Base-by-base conservation (phyloP, 345 rosid species). In the Kernera saxatilis region DNA sequence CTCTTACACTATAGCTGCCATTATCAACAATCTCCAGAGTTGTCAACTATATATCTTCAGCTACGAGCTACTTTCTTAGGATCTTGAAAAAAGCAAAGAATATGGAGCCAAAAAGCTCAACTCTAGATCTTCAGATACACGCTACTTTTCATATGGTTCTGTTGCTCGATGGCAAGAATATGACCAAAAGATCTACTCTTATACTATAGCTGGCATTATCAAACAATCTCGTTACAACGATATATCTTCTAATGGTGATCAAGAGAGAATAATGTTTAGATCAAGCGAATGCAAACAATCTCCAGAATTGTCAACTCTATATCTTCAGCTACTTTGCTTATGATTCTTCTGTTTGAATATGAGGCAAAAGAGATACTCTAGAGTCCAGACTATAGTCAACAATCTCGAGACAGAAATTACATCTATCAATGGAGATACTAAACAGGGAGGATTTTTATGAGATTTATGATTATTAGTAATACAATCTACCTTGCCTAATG, bases 401-500 rank as follows among this genome's bases (percentile, higher is more conserved):
- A n/a, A n/a, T n/a, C n/a, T n/a, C n/a, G n/a, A n/a, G n/a, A n/a
- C n/a, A n/a, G n/a, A n/a, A n/a, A n/a, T n/a, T n/a, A n/a, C n/a
- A n/a, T n/a, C 3, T 8, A 19, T 7, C 19, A 26, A 19, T 53
- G 23, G 58, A 8, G 40, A 37, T 37, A 18, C 5, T 18, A 36
- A 12, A 56, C 29, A 56, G 5, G 6, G 29, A 57, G 3, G 12
- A 32, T 54, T 14, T 3, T 10, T 0, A 18, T 37, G 12, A 57
- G 45, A 40, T 8, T 8, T n/a, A 60, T 1, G 1, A 57, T 53
- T 41, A 64, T 1, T 14, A n/a, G n/a, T n/a, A n/a, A n/a, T n/a
- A n/a, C n/a, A n/a, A n/a, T n/a, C n/a, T 75, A 87, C 97, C 90
- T 92, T 92, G 75, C 82, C 96, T 51, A 89, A 85, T 6, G 95